Percentiles rank a stretch among this genome's conserved stretches.
phyloP scores from a whole-genome alignment of 2,329 filamentous ascomycete species.

The Leptographium radiaticola region DNA sequence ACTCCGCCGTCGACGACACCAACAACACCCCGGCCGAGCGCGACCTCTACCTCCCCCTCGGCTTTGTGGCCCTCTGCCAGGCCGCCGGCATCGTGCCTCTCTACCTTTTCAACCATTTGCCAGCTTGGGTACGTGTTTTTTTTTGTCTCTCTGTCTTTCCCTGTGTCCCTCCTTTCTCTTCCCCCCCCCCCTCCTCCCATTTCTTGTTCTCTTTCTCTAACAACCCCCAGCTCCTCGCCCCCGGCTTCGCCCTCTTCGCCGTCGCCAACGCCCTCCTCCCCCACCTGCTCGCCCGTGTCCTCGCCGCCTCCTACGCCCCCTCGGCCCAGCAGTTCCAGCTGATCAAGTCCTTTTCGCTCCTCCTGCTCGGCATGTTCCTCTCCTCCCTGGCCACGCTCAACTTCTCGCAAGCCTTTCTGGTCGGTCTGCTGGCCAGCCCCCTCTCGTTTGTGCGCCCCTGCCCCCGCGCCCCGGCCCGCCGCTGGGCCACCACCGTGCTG shows the following conservation, averaged over 20 bases:
- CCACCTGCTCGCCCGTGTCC: conserved; percentile 37
- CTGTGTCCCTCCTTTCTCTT: neutral
- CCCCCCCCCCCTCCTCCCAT: neutral
- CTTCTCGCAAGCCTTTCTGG: conserved; percentile 77
- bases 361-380: conserved; percentile 82
- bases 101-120: conserved; percentile 70
- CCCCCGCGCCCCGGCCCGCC: conserved; percentile 22
- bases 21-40: conserved; percentile 35
- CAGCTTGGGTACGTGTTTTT: conserved; percentile 41
- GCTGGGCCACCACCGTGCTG: conserved; percentile 32
- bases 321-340: conserved; percentile 61
- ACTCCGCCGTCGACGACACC: conserved; percentile 6
- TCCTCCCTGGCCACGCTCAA: conserved; percentile 90
- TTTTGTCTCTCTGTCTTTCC: neutral
- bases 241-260: conserved; percentile 46
- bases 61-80: conserved; percentile 59
- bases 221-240: conserved; percentile 39
- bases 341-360: conserved; percentile 82
- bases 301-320: conserved; percentile 38
- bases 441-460: conserved; percentile 57
- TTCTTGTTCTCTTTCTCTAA: neutral
- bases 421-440: conserved; percentile 67
- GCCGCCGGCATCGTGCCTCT: conserved; percentile 69
- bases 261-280: conserved; percentile 43
- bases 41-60: conserved; percentile 58